A percentile compares a stretch with the other conserved stretches of the same genome.
Evolutionary conservation across 768 basidiomycete species (phyloP).

Genomic region (Trametes sanguinea): DNA sequence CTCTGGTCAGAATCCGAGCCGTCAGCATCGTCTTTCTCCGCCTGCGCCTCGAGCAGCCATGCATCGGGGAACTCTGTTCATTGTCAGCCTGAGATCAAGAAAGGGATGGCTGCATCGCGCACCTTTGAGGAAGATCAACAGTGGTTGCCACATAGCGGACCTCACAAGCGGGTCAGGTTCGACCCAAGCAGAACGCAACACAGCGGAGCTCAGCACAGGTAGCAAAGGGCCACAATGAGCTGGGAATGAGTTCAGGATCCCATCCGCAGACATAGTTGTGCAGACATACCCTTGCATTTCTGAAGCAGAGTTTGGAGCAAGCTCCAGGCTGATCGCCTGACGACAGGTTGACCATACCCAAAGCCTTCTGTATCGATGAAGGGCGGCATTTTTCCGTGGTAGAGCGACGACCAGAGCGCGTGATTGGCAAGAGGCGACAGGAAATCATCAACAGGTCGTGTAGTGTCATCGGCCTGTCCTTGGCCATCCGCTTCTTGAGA

Average conservation of each 20-base stretch:
- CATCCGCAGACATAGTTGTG: not conserved
- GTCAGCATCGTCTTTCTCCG: constrained; percentile 37
- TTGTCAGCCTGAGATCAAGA: not conserved
- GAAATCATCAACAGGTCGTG: constrained; percentile 31
- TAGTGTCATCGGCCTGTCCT: not conserved
- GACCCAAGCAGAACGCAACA: constrained; percentile 68
- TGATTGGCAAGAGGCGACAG: constrained; percentile 49
- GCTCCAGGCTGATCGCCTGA: constrained; percentile 72
- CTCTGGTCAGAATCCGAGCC: constrained; percentile 35
- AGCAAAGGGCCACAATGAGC: constrained; percentile 37
- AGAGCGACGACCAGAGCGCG: constrained; percentile 61
- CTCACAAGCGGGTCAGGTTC: constrained; percentile 76
- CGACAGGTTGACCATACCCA: constrained; percentile 67
- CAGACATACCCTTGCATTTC: constrained; percentile 45
- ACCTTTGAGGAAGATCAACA: constrained; percentile 77
- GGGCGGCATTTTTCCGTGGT: constrained; percentile 44
- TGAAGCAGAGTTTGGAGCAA: constrained; percentile 50
- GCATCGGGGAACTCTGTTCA: constrained; percentile 58
- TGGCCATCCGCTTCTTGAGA: constrained; percentile 7
- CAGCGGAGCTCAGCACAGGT: constrained; percentile 52
- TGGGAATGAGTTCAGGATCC: constrained; percentile 5
- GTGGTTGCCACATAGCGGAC: constrained; percentile 64
- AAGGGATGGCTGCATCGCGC: not conserved
- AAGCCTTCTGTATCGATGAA: constrained; percentile 50
- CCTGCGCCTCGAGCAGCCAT: constrained; percentile 54